A percentile compares a stretch with the other conserved stretches of the same genome.
These are phyloP conservation scores for Spergularia marina DNA, from an alignment of 148 eudicot genomes.

Conservation along the genomic window DNA sequence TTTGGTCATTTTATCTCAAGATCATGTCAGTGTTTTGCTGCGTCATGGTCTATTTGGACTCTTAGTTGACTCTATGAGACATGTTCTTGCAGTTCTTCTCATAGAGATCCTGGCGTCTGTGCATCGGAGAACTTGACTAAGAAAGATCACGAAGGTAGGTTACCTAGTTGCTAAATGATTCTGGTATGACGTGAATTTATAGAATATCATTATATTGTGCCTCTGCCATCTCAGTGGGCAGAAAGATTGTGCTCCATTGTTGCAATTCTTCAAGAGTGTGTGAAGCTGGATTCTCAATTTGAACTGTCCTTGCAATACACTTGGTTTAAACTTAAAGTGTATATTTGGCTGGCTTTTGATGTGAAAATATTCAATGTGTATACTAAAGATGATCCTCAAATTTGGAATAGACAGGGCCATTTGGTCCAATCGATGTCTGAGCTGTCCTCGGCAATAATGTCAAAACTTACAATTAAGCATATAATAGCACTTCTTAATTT, in stretches of 20 bases:
- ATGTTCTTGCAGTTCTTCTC: slow-evolving; percentile 62
- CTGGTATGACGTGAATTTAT: not conserved
- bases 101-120: slow-evolving; percentile 77
- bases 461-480: no score
- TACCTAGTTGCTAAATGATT: slow-evolving; percentile 18
- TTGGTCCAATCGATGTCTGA: not conserved
- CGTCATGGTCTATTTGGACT: not conserved
- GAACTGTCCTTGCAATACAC: not conserved
- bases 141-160: slow-evolving; percentile 82
- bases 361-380: not conserved
- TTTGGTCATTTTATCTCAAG: not conserved
- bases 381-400: not conserved
- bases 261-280: not conserved
- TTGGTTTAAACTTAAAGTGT: not conserved
- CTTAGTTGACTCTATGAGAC: not conserved
- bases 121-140: slow-evolving; percentile 63
- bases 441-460: no score
- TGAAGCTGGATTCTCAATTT: not conserved
- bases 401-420: not conserved
- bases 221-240: not conserved
- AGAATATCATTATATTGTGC: not conserved
- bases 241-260: not conserved
- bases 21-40: not conserved
- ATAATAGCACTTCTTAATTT: no score
- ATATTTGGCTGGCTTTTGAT: not conserved